Conservation (phyloP, 2,329 filamentous ascomycete genomes). For the Emergomyces pasteurianus region DNA sequence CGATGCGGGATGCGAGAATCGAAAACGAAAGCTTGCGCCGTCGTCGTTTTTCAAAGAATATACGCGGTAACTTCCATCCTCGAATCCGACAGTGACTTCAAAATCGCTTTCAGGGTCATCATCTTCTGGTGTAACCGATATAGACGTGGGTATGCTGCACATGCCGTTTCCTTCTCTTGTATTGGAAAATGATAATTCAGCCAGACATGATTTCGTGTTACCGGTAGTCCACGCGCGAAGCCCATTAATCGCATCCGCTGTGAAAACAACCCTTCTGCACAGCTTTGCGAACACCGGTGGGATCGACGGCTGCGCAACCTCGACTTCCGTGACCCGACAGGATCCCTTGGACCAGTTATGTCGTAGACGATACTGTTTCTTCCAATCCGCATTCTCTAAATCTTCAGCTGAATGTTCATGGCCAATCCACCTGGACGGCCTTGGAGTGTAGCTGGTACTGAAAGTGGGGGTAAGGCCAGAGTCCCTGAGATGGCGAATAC, state of each 20-base stretch:
- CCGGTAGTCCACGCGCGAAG: conserved; percentile 69
- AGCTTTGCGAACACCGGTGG: conserved; percentile 63
- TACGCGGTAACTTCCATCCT: conserved; percentile 58
- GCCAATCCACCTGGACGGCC: conserved; percentile 49
- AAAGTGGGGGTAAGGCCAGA: conserved; percentile 14
- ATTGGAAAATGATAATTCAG: conserved; percentile 27
- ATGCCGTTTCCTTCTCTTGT: conserved; percentile 36
- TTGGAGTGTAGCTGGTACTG: conserved; percentile 38
- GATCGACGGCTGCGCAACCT: conserved; percentile 44
- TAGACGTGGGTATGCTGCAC: conserved; percentile 51
- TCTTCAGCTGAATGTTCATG: conserved; percentile 45
- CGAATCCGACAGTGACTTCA: conserved; percentile 57
- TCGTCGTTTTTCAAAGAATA: conserved; percentile 46
- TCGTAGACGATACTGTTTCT: conserved; percentile 71
- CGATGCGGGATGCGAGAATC: conserved; percentile 50
- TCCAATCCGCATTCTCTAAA: conserved; percentile 58
- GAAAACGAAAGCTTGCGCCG: conserved; percentile 32
- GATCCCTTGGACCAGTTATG: conserved; percentile 84
- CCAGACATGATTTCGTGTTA: conserved; percentile 47
- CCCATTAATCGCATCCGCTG: conserved; percentile 56
- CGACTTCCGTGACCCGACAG: conserved; percentile 68
- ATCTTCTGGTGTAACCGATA: conserved; percentile 34
- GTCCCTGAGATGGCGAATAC: conserved; percentile 55
- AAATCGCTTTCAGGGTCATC: conserved; percentile 34
- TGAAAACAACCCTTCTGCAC: conserved; percentile 64